Percentiles rank a stretch among this genome's conserved stretches.
Evolutionary conservation across 2,329 filamentous ascomycete genomes (phyloP).

Genomic region (Mollisia scopiformis): DNA sequence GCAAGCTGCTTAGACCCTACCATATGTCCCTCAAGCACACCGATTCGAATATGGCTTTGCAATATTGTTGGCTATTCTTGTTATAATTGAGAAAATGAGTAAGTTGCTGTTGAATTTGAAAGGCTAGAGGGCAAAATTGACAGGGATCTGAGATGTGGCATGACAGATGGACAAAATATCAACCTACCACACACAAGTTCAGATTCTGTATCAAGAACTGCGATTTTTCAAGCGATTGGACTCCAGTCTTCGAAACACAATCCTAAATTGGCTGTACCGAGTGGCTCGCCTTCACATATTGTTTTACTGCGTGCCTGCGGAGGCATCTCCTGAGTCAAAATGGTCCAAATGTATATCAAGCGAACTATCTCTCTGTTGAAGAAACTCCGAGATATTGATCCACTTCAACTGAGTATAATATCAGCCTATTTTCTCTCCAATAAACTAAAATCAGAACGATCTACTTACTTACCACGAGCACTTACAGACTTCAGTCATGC

Average conservation of each 20-base stretch:
- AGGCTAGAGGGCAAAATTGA: background rate
- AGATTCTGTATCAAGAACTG: background rate
- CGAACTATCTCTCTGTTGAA: background rate
- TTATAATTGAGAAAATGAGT: background rate
- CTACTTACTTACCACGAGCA: too few species aligned
- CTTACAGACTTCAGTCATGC: background rate
- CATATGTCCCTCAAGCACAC: background rate
- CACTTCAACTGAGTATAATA: too few species aligned
- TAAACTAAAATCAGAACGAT: too few species aligned
- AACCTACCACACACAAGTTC: background rate
- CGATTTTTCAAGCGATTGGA: background rate
- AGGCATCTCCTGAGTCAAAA: background rate
- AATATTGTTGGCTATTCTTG: background rate
- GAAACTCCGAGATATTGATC: background rate
- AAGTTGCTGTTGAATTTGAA: background rate
- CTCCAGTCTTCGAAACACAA: background rate
- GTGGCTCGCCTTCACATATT: background rate
- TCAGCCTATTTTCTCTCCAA: background rate
- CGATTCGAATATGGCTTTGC: background rate
- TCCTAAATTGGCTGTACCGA: background rate
- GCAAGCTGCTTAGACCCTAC: background rate
- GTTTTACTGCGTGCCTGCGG: background rate
- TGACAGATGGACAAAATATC: background rate
- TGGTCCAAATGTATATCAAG: background rate
- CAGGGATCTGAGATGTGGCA: background rate